Percentiles rank a stretch among this genome's conserved stretches.
These are phyloP conservation scores for Reutealis trisperma DNA, from an alignment of 345 rosid species.

Conservation along the genomic window DNA sequence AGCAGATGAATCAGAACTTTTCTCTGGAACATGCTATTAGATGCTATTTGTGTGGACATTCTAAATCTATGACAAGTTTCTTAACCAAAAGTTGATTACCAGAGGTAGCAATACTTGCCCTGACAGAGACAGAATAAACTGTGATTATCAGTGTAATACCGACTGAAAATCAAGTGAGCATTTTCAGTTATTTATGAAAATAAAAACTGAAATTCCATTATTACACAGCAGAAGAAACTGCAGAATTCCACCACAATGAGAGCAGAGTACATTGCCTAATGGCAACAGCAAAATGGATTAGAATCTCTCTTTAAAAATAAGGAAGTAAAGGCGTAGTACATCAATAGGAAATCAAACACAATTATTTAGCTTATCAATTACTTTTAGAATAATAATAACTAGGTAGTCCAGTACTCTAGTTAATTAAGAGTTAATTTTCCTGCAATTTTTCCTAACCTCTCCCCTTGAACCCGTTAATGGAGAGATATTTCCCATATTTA, in stretches of 20 bases:
- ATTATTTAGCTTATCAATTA: background rate
- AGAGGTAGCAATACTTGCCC: background rate
- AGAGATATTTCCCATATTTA: slow-evolving; percentile 86
- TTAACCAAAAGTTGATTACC: background rate
- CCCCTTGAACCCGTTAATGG: slow-evolving; percentile 79
- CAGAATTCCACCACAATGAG: background rate
- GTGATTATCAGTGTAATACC: background rate
- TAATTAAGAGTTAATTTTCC: slow-evolving; percentile 64
- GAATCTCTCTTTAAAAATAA: background rate
- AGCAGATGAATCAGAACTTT: too few species aligned
- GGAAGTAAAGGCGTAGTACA: background rate
- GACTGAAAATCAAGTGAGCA: background rate
- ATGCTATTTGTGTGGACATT: too few species aligned
- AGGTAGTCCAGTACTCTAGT: background rate
- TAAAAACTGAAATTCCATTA: background rate
- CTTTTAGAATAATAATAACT: background rate
- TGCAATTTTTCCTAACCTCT: slow-evolving; percentile 80
- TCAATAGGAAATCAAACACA: background rate
- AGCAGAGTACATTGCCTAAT: background rate
- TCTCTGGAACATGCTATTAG: too few species aligned
- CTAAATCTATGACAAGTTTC: background rate
- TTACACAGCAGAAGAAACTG: background rate
- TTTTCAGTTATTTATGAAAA: background rate
- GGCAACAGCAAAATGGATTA: background rate
- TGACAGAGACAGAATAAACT: background rate